These are phyloP conservation scores for Didymella exigua DNA, from an alignment of 2,329 filamentous ascomycete species.

Conservation along the genomic window DNA sequence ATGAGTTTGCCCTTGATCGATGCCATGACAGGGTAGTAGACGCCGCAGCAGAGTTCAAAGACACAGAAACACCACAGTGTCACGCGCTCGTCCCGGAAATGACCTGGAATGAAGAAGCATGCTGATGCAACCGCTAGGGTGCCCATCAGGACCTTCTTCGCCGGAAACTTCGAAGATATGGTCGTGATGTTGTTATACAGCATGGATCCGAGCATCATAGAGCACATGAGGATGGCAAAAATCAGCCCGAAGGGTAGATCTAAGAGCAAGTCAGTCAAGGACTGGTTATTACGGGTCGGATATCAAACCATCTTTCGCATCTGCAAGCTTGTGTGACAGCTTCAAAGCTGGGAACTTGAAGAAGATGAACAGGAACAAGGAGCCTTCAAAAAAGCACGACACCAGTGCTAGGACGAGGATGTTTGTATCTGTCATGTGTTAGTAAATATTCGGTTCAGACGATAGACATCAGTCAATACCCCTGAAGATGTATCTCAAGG, in stretches of 20 bases:
- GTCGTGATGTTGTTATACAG: conserved; percentile 53
- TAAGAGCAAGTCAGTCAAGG: conserved; percentile 16
- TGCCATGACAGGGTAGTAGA: conserved; percentile 63
- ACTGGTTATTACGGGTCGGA: neutral
- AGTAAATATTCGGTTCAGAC: neutral
- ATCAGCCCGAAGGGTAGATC: conserved; percentile 57
- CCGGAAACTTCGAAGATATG: conserved; percentile 24
- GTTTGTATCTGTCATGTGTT: conserved; percentile 48
- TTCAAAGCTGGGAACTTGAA: conserved; percentile 65
- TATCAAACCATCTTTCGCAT: conserved; percentile 34
- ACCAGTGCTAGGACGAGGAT: conserved; percentile 59
- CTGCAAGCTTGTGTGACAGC: conserved; percentile 36
- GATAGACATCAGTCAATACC: conserved; percentile 6
- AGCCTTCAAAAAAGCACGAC: conserved; percentile 65
- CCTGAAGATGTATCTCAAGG: conserved; percentile 31
- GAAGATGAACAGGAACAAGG: conserved; percentile 68
- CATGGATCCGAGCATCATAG: conserved; percentile 64
- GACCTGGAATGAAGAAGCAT: conserved; percentile 44
- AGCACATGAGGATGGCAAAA: conserved; percentile 64
- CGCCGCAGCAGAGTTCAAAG: conserved; percentile 63
- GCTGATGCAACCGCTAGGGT: conserved; percentile 35
- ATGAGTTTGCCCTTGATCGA: conserved; percentile 61
- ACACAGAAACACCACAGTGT: conserved; percentile 64
- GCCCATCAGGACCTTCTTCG: conserved; percentile 38
- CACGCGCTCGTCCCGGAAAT: conserved; percentile 53